Evolutionary conservation across 1,139 yeast genomes (phyloP).

Genomic region (Yamadazyma membranifaciens): DNA sequence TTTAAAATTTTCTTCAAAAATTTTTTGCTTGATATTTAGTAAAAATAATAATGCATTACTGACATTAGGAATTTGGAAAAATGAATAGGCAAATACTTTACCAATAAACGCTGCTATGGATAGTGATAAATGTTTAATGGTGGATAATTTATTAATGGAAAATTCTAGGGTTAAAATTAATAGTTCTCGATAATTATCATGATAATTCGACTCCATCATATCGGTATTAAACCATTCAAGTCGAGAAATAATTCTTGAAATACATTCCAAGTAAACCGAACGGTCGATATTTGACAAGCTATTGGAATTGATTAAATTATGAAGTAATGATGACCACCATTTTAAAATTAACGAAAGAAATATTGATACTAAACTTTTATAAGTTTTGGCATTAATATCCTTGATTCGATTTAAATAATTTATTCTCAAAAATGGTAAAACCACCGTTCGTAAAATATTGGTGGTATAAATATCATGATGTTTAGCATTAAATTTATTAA

Average conservation of each 20-base stretch:
- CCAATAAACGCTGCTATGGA: constrained; percentile 76
- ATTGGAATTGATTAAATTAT: constrained; percentile 33
- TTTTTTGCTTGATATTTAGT: constrained; percentile 52
- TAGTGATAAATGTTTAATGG: constrained; percentile 55
- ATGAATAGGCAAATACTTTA: constrained; percentile 70
- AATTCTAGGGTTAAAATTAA: constrained; percentile 57
- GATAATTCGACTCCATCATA: not conserved
- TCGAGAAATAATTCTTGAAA: constrained; percentile 64
- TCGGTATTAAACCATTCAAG: constrained; percentile 54
- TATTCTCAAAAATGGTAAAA: constrained; percentile 64
- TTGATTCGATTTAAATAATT: constrained; percentile 23
- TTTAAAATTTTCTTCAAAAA: constrained; percentile 20
- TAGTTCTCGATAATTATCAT: constrained; percentile 26
- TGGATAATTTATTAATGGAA: constrained; percentile 49
- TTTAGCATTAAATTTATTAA: constrained; percentile 50
- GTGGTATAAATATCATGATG: constrained; percentile 55
- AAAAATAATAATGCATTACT: constrained; percentile 61
- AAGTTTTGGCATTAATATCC: constrained; percentile 20
- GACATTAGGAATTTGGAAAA: constrained; percentile 58
- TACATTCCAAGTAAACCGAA: constrained; percentile 70
- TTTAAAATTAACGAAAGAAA: constrained; percentile 43
- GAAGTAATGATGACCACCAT: constrained; percentile 69
- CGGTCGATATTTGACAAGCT: constrained; percentile 43
- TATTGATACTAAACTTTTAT: constrained; percentile 35
- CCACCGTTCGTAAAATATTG: constrained; percentile 61